Evolutionary conservation across 345 rosid genomes (phyloP).

Genomic region (Clarkia xantiana): DNA sequence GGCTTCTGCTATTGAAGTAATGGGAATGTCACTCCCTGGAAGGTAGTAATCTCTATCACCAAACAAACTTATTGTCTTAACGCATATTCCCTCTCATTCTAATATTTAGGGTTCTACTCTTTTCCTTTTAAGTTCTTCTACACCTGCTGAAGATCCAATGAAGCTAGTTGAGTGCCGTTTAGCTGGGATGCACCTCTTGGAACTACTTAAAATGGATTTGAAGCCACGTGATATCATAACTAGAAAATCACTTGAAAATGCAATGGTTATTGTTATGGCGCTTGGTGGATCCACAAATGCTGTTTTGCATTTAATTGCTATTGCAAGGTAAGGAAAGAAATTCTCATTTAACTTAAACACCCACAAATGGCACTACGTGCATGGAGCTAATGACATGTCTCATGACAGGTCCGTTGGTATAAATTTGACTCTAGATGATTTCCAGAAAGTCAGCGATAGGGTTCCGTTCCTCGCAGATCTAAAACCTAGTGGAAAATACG

Average conservation of each 20-base stretch:
- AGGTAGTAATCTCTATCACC: constrained; percentile 31
- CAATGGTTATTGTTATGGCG: constrained; percentile 97
- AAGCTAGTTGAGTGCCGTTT: constrained; percentile 86
- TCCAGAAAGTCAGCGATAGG: constrained; percentile 84
- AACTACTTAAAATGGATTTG: constrained; percentile 74
- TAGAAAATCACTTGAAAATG: constrained; percentile 64
- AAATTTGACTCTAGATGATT: constrained; percentile 78
- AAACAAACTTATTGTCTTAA: no score
- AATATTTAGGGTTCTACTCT: constrained; percentile 6
- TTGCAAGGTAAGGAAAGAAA: constrained; percentile 71
- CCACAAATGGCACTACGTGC: background rate
- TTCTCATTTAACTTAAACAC: background rate
- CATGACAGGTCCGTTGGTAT: constrained; percentile 86
- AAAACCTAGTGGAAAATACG: constrained; percentile 95
- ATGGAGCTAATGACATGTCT: constrained; percentile 11
- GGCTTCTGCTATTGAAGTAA: constrained; percentile 98
- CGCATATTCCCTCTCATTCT: background rate
- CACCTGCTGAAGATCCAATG: constrained; percentile 89
- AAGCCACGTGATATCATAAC: constrained; percentile 93
- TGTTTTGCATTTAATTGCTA: constrained; percentile 87
- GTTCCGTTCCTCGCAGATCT: constrained; percentile 95
- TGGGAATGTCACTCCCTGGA: constrained; percentile 99
- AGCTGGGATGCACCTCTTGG: constrained; percentile 80
- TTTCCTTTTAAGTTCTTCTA: constrained; percentile 68
- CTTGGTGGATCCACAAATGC: constrained; percentile 98